Base-by-base conservation (phyloP, 495 filamentous ascomycete species). In the Amphirosellinia nigrospora region DNA sequence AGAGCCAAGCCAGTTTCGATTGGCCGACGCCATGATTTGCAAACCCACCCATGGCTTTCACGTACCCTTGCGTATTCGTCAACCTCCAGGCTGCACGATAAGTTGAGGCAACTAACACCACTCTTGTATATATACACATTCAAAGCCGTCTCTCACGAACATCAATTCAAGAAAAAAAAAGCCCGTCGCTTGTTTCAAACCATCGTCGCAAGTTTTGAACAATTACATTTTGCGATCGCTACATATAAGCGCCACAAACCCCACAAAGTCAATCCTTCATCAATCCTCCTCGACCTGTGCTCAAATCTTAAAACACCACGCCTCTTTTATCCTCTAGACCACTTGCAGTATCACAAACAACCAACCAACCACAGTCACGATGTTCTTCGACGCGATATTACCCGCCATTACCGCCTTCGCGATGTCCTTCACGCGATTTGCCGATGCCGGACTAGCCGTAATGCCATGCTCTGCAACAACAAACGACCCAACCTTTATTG, bases 361-460 rank as follows among this genome's bases (percentile, higher is more conserved):
- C 48, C 53, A n/a, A n/a, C n/a, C n/a, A n/a, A n/a, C 16, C 21
- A 55, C 53, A 61, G 58, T 32, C 66, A 52, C 46, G 28, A 70
- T 70, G 68, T 7, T 70, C 38, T 64, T 70, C 68, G 59, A 21
- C 23, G 28, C 39, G 16, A 70, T 70, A 70, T 48, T 70, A 45
- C 60, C 68, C 60, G 50, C 46, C 39, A 23, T 70, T 38, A 64
- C 45, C 34, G 39, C 68, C 59, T 56, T 70, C 48, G 38, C 62
- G 38, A 34, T 70, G 59, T 58, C 68, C 0, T 58, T 70, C 48
- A 58, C 68, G 60, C 48, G 60, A 30, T 58, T 70, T n/a, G 38
- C 68, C 13, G 50, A 56, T 30, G 68, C 59, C 59, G 68, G 60
- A 9, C 8, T 62, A 26, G 43, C 59, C 46, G 30, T 70, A 28